Conservation (phyloP, 345 rosid genomes). For the Dovyalis caffra region DNA sequence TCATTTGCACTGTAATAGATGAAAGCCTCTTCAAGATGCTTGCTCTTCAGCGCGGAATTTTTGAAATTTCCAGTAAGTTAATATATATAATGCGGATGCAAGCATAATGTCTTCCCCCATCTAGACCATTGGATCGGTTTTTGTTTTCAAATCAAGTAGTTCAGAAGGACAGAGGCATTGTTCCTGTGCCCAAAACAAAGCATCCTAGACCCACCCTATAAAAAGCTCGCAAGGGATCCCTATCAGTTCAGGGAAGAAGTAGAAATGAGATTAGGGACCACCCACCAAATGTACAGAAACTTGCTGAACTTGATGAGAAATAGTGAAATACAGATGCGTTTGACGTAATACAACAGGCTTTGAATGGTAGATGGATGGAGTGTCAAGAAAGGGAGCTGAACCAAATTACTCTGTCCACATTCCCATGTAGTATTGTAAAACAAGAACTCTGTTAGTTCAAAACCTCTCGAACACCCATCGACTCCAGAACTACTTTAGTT, state of each 20-base stretch:
- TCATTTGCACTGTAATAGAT: no score
- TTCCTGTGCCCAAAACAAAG: background rate
- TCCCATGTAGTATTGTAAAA: background rate
- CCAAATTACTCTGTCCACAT: background rate
- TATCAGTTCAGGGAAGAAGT: background rate
- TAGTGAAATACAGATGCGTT: background rate
- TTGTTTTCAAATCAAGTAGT: background rate
- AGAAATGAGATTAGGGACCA: background rate
- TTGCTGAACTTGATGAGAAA: background rate
- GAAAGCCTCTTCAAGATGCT: no score
- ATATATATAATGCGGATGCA: no score
- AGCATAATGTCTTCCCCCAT: no score
- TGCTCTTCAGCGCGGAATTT: background rate
- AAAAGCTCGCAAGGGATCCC: background rate
- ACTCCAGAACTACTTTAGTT: background rate
- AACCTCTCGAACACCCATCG: background rate
- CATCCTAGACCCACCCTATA: background rate
- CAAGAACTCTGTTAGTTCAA: background rate
- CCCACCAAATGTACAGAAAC: background rate
- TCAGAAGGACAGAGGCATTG: background rate
- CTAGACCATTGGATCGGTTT: no score
- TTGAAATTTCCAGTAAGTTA: background rate
- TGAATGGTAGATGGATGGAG: background rate
- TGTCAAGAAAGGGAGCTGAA: background rate
- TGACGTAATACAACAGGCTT: background rate